These are phyloP conservation scores for Linnemannia schmuckeri DNA, from an alignment of 192 early-diverging fungal genomes.

Conservation along the genomic window DNA sequence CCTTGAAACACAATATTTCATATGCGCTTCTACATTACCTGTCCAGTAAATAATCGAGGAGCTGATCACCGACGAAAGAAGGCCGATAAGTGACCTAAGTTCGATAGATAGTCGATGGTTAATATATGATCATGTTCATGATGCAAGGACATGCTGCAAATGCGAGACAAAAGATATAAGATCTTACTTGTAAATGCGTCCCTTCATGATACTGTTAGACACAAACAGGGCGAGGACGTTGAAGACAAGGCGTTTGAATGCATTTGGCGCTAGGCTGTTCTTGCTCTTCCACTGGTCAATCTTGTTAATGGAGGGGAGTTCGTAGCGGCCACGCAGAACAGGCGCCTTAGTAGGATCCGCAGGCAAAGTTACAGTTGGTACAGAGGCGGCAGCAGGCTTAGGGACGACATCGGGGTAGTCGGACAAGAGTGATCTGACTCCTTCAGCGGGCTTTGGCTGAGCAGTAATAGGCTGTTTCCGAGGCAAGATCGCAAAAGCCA, in stretches of 20 bases:
- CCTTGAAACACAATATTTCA: not conserved
- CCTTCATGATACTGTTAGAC: slow-evolving; percentile 13
- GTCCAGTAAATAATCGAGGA: slow-evolving; percentile 31
- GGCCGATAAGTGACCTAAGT: not conserved
- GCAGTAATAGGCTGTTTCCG: slow-evolving; percentile 10
- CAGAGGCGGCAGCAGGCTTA: not conserved
- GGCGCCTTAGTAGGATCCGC: slow-evolving; percentile 32
- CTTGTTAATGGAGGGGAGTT: slow-evolving; percentile 44
- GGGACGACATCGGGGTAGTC: slow-evolving; percentile 28
- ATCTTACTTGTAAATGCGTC: slow-evolving; percentile 25
- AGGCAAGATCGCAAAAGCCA: slow-evolving; percentile 28
- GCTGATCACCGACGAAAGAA: slow-evolving; percentile 20
- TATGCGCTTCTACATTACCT: slow-evolving; percentile 13
- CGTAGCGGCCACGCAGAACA: slow-evolving; percentile 29
- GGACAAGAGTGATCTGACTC: slow-evolving; percentile 25
- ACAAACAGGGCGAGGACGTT: slow-evolving; percentile 20
- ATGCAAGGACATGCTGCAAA: not conserved
- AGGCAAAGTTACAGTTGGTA: slow-evolving; percentile 17
- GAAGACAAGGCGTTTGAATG: slow-evolving; percentile 32
- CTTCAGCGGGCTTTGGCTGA: not conserved
- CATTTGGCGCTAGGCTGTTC: slow-evolving; percentile 35
- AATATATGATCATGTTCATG: not conserved
- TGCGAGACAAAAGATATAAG: too few relatives aligned
- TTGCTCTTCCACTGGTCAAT: slow-evolving; percentile 50
- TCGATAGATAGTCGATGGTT: not conserved